Base-by-base conservation (phyloP, 2,329 filamentous ascomycete species). In the Exutisphaerella laricina region DNA sequence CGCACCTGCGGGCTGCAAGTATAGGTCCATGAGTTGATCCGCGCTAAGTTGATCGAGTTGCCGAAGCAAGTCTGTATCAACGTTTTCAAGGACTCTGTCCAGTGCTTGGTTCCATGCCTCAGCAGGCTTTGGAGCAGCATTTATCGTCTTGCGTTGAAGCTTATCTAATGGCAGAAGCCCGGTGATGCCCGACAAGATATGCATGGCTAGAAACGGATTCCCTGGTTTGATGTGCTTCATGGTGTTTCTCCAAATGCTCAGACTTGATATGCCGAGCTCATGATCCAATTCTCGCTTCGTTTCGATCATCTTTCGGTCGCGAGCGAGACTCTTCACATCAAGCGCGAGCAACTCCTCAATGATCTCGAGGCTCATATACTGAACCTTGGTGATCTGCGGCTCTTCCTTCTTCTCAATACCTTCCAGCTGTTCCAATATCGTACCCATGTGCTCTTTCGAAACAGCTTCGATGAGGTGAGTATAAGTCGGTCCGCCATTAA, bases 41-140 rank as follows among this genome's bases (percentile, higher is more conserved):
- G 79, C 72, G 14, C 78, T 75, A 57, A 96, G 89, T 48, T 89
- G 84, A 25, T 83, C 83, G 31, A 98, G 69, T 8, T 84, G 78
- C 50, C 88, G 84, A 29, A 97, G 75, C 34, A 95, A 79, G 47
- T 80, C 79, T 46, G 79, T 77, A 13, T 82, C 81, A 17, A 95
- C 77, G 22, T 78, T 73, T 39, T 74, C 70, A 31, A 76, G 79
- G 2, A 84, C 66, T 43, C 78, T 70, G 17, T 71, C 70, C 45
- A 90, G 83, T 17, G 82, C 79, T 34, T 74, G 67, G 59, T 97
- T 97, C 72, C 94, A 97, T 20, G 78, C 73, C n/a, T 72, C 70
- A 55, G 83, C 83, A 44, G 66, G 80, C 66, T 66, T 73, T 54
- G 57, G 75, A 57, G 55, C 75, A 7, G 56, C 58, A 12, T 60